A percentile compares a stretch with the other conserved stretches of the same genome.
These are phyloP conservation scores for Pichia sp. DNA, from an alignment of 1,139 yeast genomes.

Conservation along the genomic window DNA sequence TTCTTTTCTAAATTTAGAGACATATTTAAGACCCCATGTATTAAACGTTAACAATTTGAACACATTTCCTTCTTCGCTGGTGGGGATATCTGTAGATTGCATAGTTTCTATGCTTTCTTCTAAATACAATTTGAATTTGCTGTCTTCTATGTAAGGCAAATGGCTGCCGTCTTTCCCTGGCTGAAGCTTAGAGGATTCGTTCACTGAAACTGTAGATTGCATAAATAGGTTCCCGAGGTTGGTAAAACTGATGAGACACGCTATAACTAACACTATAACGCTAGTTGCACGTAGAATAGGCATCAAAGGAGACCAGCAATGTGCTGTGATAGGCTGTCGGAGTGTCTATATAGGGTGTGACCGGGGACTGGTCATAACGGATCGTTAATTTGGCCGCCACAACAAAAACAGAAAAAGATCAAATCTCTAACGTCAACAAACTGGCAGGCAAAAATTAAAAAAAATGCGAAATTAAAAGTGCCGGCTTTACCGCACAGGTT, in stretches of 20 bases:
- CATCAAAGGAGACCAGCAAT: too few relatives aligned
- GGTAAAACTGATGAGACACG: background rate
- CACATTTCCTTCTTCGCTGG: background rate
- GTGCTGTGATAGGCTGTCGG: too few relatives aligned
- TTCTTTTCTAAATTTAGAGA: conserved; percentile 64
- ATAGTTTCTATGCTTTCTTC: background rate
- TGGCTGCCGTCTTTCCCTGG: background rate
- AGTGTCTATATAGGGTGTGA: too few relatives aligned
- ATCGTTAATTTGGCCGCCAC: too few relatives aligned
- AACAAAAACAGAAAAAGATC: too few relatives aligned
- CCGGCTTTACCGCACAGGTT: too few relatives aligned
- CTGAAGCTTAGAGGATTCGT: background rate
- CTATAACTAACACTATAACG: background rate
- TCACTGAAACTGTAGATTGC: conserved; percentile 5
- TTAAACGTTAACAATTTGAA: conserved; percentile 63
- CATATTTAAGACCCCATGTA: conserved; percentile 88
- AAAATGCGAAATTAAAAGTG: too few relatives aligned
- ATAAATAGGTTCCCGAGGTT: background rate
- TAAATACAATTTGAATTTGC: background rate
- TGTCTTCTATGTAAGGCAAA: background rate
- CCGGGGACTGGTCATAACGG: too few relatives aligned
- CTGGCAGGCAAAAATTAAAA: too few relatives aligned
- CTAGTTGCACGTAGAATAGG: background rate
- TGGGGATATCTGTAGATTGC: background rate
- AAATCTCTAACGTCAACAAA: too few relatives aligned